Base-by-base conservation (phyloP, 2,329 filamentous ascomycete species). In the Neonectria ditissima region DNA sequence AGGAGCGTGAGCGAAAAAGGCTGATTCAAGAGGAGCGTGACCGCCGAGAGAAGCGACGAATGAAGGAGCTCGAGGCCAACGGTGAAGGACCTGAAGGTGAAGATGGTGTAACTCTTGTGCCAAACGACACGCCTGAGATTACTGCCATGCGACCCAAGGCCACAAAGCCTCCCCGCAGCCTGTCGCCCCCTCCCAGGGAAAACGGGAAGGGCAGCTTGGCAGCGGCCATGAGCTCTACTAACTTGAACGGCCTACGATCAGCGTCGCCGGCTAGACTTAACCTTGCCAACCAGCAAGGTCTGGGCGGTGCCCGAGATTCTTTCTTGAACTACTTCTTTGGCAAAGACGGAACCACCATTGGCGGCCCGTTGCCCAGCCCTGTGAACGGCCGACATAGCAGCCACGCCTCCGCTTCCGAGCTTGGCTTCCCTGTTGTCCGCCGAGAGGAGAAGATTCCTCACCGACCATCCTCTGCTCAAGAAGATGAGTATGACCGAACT, bases 321-420 rank as follows among this genome's bases (percentile, higher is more conserved):
- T 99, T 99, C 83, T 80, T 99, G 66, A 98, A 95, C 80, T 99
- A 99, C 80, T 99, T 99, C 81, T 99, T 99, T 74, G 94, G 96
- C 73, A 98, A 99, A 77, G 96, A 99, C 65, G 92, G 92, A 50
- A 84, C 87, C 26, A 72, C 74, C 41, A 69, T 72, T 11, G 71
- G 73, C 4, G 63, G 59, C 81, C 83, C 62, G 74, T 82, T 63
- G 75, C 82, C 76, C 4, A 72, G 69, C 60, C 69, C 73, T 14
- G 64, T 70, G 50, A 71, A 75, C 58, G 69, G 70, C 57, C 85
- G 94, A 69, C 93, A 97, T 75, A 89, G 93, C 53, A 94, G 88
- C 80, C 91, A 97, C 76, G 87, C 88, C 62, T 85, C 87, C 76
- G 87, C 88, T 62, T 85, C 87, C 26, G 95, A 97, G 78, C 90